phyloP scores from a whole-genome alignment of 176 grass and related monocot genomes.

The Phragmites australis region DNA sequence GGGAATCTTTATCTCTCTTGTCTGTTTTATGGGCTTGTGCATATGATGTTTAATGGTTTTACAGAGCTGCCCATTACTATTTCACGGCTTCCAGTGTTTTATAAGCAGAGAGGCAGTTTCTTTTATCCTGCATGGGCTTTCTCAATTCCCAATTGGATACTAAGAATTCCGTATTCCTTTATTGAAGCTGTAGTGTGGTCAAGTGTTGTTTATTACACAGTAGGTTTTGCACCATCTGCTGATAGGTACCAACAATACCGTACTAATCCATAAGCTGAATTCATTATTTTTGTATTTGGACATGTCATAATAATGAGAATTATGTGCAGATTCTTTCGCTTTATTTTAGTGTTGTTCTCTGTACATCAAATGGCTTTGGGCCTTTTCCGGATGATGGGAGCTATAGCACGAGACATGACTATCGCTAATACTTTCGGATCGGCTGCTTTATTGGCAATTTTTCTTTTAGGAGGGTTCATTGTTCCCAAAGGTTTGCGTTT shows the following conservation, averaged over 20 bases:
- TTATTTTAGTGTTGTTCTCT: constrained; percentile 66
- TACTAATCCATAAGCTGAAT: background rate
- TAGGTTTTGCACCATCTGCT: constrained; percentile 64
- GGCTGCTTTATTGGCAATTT: constrained; percentile 49
- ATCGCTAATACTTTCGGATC: constrained; percentile 77
- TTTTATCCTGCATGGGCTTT: constrained; percentile 83
- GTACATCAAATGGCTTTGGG: constrained; percentile 85
- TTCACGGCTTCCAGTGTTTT: constrained; percentile 67
- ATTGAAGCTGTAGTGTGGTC: constrained; percentile 74
- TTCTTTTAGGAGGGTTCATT: constrained; percentile 75
- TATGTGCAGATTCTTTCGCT: constrained; percentile 59
- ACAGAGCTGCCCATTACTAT: constrained; percentile 71
- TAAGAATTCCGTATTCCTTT: constrained; percentile 71
- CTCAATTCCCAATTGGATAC: constrained; percentile 68
- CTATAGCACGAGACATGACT: constrained; percentile 61
- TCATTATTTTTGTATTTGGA: background rate
- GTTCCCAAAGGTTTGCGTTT: constrained; percentile 59
- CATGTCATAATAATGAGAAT: background rate
- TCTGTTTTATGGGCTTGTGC: constrained; percentile 70
- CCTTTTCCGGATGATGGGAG: constrained; percentile 73
- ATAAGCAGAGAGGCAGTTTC: constrained; percentile 78
- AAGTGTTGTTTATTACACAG: constrained; percentile 71
- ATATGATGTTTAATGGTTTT: constrained; percentile 87
- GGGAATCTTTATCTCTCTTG: constrained; percentile 66
- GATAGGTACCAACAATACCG: constrained; percentile 44